Conservation (phyloP, 768 basidiomycete species). For the Chlorophyllum brunneum region DNA sequence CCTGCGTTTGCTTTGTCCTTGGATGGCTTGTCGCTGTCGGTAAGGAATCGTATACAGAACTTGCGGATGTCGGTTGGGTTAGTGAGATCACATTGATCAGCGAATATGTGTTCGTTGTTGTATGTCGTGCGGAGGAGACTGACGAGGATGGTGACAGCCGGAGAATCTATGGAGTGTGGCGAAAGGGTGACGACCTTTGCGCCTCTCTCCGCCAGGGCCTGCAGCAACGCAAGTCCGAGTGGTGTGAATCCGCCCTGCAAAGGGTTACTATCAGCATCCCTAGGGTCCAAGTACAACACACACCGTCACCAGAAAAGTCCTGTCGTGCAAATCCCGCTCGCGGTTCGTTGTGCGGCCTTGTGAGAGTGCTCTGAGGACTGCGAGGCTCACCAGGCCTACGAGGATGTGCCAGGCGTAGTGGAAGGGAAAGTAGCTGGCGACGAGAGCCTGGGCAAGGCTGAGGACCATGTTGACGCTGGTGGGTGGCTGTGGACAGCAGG, state of each 20-base stretch:
- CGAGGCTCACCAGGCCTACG: slow-evolving; percentile 37
- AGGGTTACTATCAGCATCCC: too few relatives aligned
- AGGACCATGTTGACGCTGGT: slow-evolving; percentile 2
- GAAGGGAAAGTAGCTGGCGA: slow-evolving; percentile 36
- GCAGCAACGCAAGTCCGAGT: slow-evolving; percentile 62
- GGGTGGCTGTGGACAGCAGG: background rate
- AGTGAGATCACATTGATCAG: slow-evolving; percentile 71
- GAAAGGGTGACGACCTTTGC: slow-evolving; percentile 79
- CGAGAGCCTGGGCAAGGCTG: slow-evolving; percentile 1
- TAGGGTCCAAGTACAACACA: background rate
- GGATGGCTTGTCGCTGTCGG: slow-evolving; percentile 16
- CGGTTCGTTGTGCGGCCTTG: slow-evolving; percentile 70
- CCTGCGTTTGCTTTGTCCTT: background rate
- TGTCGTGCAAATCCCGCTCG: slow-evolving; percentile 72
- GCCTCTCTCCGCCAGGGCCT: slow-evolving; percentile 65
- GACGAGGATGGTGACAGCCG: slow-evolving; percentile 56
- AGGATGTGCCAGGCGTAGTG: slow-evolving; percentile 54
- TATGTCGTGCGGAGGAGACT: slow-evolving; percentile 63
- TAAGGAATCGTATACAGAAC: slow-evolving; percentile 68
- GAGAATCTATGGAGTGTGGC: slow-evolving; percentile 50
- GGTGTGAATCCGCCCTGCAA: slow-evolving; percentile 75
- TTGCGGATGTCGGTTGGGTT: slow-evolving; percentile 63
- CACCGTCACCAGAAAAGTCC: slow-evolving; percentile 70
- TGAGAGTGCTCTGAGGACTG: slow-evolving; percentile 53
- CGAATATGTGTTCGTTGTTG: slow-evolving; percentile 74